A percentile compares a stretch with the other conserved stretches of the same genome.
Evolutionary conservation across 2,329 filamentous ascomycete genomes (phyloP).

Genomic region (Aspergillus glaucus): DNA sequence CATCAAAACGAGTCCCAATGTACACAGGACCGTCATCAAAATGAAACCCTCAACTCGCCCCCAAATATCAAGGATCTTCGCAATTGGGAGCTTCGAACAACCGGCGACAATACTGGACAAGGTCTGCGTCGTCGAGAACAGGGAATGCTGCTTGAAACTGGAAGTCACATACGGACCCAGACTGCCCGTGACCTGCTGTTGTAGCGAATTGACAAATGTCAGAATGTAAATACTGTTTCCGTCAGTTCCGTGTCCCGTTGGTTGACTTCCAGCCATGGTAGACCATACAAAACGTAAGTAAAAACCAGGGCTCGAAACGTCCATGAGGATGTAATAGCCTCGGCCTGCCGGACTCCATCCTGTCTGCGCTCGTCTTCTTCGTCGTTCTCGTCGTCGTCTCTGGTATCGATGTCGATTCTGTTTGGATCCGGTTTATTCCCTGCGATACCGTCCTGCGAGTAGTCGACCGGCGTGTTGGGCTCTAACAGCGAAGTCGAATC

Average conservation of each 20-base stretch:
- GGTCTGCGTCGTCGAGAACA: slow-evolving; percentile 50
- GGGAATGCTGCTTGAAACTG: slow-evolving; percentile 48
- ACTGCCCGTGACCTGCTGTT: slow-evolving; percentile 33
- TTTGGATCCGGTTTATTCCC: background rate
- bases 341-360: slow-evolving; percentile 1
- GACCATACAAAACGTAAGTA: slow-evolving; percentile 35
- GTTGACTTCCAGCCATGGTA: background rate
- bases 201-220: slow-evolving; percentile 39
- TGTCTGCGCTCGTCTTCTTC: background rate
- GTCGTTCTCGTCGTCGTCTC: background rate
- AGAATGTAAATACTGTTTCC: slow-evolving; percentile 36
- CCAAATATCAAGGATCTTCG: slow-evolving; percentile 58
- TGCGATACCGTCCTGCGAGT: background rate
- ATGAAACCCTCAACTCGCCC: slow-evolving; percentile 55
- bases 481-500: background rate
- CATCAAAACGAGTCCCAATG: slow-evolving; percentile 53
- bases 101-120: slow-evolving; percentile 52
- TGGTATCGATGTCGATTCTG: background rate
- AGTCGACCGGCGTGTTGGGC: background rate
- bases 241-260: background rate
- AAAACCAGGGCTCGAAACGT: slow-evolving; percentile 17
- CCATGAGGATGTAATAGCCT: slow-evolving; percentile 1
- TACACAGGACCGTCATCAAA: slow-evolving; percentile 43
- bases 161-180: slow-evolving; percentile 48
- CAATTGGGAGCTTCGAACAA: slow-evolving; percentile 53